These are phyloP conservation scores for Alternaria rosae DNA, from an alignment of 2,329 filamentous ascomycete species.

Conservation along the genomic window DNA sequence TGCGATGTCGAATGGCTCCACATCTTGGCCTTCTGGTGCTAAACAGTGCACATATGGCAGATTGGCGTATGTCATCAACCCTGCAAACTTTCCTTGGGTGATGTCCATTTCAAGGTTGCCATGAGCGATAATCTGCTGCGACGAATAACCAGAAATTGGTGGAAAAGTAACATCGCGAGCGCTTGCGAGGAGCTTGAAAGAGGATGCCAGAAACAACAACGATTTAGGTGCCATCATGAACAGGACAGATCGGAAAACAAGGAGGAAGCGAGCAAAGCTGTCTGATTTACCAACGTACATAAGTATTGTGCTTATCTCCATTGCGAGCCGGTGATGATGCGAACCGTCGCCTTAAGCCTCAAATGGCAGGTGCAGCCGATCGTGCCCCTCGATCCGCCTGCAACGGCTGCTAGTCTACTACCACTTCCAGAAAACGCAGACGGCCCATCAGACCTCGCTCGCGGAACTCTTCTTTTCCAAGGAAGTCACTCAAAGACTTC, in stretches of 20 bases:
- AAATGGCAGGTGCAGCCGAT: slow-evolving; percentile 24
- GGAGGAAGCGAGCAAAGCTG: background rate
- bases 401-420: slow-evolving; percentile 13
- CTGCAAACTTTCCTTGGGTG: slow-evolving; percentile 48
- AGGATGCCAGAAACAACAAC: background rate
- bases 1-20: slow-evolving; percentile 58
- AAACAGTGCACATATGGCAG: slow-evolving; percentile 59
- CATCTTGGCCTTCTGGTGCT: slow-evolving; percentile 40
- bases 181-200: background rate
- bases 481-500: slow-evolving; percentile 5
- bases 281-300: background rate
- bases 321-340: slow-evolving; percentile 2
- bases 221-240: slow-evolving; percentile 4
- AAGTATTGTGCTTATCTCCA: slow-evolving; percentile 4
- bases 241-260: background rate
- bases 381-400: slow-evolving; percentile 9
- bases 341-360: slow-evolving; percentile 4
- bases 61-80: slow-evolving; percentile 58
- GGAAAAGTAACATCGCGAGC: slow-evolving; percentile 57
- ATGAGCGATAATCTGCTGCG: slow-evolving; percentile 42
- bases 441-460: background rate
- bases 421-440: slow-evolving; percentile 1
- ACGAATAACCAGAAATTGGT: slow-evolving; percentile 44
- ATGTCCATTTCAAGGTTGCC: slow-evolving; percentile 34
- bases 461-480: background rate